These are phyloP conservation scores for Artemisia annua DNA, from an alignment of 129 eudicot species.

Conservation along the genomic window DNA sequence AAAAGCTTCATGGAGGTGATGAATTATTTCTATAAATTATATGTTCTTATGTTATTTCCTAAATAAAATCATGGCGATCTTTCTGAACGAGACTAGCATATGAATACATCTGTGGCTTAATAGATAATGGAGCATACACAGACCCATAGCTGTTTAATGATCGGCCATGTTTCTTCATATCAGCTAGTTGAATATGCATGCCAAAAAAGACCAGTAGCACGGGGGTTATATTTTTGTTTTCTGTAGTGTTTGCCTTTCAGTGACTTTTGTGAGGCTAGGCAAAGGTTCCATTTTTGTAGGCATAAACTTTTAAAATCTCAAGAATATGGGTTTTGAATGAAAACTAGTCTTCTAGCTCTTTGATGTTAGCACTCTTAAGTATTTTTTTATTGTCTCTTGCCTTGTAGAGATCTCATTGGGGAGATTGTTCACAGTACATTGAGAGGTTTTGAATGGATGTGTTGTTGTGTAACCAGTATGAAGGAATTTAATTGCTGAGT, in stretches of 20 bases:
- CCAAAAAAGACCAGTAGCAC: neutral
- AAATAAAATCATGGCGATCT: neutral
- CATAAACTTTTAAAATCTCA: too few species aligned
- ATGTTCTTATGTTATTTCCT: neutral
- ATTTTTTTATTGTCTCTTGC: neutral
- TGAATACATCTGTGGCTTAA: neutral
- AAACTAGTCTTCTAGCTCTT: neutral
- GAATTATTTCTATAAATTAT: neutral
- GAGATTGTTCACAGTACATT: neutral
- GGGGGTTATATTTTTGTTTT: neutral
- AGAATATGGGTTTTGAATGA: neutral
- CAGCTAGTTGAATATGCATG: neutral
- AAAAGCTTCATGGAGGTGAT: constrained; percentile 96
- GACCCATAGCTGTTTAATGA: neutral
- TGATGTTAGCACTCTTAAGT: neutral
- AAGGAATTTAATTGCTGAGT: neutral
- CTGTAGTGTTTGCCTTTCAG: too few species aligned
- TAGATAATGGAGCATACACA: neutral
- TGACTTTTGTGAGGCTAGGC: too few species aligned
- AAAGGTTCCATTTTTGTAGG: too few species aligned
- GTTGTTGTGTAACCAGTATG: constrained; percentile 1
- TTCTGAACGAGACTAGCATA: neutral
- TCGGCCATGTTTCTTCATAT: neutral
- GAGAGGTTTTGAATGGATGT: neutral
- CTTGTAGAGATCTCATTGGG: neutral